These are phyloP conservation scores for Ceratocystis ficicola DNA, from an alignment of 2,329 filamentous ascomycete genomes.

Conservation along the genomic window DNA sequence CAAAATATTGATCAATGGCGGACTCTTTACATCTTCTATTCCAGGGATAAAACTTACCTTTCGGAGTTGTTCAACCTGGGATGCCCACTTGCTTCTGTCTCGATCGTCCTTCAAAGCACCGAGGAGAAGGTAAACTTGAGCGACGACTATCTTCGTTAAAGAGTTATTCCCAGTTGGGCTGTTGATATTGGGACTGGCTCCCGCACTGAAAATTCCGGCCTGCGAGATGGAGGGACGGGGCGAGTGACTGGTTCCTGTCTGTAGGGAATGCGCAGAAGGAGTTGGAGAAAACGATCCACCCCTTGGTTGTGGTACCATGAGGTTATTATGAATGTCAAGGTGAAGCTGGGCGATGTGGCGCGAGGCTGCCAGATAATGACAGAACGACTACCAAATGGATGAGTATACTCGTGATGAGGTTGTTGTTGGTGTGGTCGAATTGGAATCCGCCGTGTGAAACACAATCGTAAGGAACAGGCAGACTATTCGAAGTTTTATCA, in stretches of 20 bases:
- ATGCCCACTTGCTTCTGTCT: constrained; percentile 80
- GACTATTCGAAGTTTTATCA: not conserved
- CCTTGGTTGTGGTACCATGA: constrained; percentile 49
- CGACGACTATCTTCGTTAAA: constrained; percentile 84
- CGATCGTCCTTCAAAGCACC: constrained; percentile 93
- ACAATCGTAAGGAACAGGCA: not conserved
- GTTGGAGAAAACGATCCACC: constrained; percentile 53
- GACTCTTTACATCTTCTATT: not conserved
- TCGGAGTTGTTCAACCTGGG: constrained; percentile 78
- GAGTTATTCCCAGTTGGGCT: constrained; percentile 52
- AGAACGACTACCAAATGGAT: constrained; percentile 4
- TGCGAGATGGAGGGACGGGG: constrained; percentile 41
- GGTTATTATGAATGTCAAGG: constrained; percentile 30
- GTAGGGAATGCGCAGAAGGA: constrained; percentile 42
- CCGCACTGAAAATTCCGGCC: constrained; percentile 45
- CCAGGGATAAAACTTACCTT: constrained; percentile 49
- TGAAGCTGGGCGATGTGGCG: constrained; percentile 26
- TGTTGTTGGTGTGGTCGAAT: not conserved
- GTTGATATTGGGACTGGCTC: constrained; percentile 48
- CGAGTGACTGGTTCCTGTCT: constrained; percentile 45
- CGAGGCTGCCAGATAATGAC: not conserved
- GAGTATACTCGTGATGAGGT: not conserved
- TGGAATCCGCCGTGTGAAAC: not conserved
- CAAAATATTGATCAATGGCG: not conserved
- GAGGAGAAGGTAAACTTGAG: constrained; percentile 87